Evolutionary conservation across 2,329 filamentous ascomycete genomes (phyloP).

Genomic region (Colletotrichum somersetense): DNA sequence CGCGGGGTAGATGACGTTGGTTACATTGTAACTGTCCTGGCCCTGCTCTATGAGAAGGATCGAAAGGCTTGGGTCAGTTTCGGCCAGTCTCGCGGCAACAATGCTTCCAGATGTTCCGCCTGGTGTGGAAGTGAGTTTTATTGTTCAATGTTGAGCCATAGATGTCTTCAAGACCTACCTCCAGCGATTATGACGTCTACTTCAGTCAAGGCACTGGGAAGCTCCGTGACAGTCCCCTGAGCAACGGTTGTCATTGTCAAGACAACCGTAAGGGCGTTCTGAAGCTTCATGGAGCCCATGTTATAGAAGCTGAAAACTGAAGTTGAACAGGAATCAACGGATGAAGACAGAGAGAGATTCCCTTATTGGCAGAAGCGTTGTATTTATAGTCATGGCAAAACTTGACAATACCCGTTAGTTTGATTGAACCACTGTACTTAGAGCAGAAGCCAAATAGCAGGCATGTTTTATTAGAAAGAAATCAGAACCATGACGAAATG

Average conservation of each 20-base stretch:
- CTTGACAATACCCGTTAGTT: too few relatives aligned
- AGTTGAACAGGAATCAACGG: not conserved
- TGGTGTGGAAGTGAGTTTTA: constrained; percentile 28
- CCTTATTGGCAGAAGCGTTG: not conserved
- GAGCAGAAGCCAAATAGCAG: not conserved
- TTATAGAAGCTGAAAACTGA: not conserved
- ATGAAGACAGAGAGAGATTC: too few relatives aligned
- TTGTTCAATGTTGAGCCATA: too few relatives aligned
- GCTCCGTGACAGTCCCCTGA: constrained; percentile 44
- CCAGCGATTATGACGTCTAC: constrained; percentile 66
- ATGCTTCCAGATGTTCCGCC: constrained; percentile 49
- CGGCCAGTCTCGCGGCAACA: constrained; percentile 46
- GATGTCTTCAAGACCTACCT: constrained; percentile 47
- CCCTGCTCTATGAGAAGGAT: constrained; percentile 49
- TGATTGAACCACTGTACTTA: too few relatives aligned
- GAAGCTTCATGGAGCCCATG: not conserved
- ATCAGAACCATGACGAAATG: not conserved
- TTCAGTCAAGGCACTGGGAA: constrained; percentile 52
- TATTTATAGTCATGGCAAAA: not conserved
- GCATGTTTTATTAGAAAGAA: not conserved
- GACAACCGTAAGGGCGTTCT: not conserved
- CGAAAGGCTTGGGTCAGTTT: constrained; percentile 45
- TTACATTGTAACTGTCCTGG: constrained; percentile 46
- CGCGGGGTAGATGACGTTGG: constrained; percentile 45
- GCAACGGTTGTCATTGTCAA: not conserved